Evolutionary conservation across 495 filamentous ascomycete genomes (phyloP).

Genomic region (Bathelium albidoporum): DNA sequence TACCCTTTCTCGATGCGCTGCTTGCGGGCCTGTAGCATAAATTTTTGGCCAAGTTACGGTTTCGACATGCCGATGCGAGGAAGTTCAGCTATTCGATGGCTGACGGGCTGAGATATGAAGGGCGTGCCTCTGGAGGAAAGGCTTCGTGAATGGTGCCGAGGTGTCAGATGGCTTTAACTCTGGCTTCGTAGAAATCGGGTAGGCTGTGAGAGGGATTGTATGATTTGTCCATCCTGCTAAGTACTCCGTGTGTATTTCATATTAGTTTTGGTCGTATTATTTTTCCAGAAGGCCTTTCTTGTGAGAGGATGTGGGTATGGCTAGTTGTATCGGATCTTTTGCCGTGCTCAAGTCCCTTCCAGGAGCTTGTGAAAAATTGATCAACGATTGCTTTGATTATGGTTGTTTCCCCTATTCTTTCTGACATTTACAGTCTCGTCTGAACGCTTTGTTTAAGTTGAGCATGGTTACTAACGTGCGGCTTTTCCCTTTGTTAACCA

Average conservation of each 20-base stretch:
- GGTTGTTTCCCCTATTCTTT: too few relatives aligned
- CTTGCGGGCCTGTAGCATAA: background rate
- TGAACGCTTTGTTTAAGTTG: too few relatives aligned
- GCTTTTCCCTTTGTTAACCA: too few relatives aligned
- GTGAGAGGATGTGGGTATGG: too few relatives aligned
- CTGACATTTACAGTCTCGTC: too few relatives aligned
- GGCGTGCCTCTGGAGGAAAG: background rate
- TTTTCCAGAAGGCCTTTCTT: too few relatives aligned
- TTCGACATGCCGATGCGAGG: background rate
- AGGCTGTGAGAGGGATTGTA: background rate
- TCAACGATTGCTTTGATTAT: too few relatives aligned
- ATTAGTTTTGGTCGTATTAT: background rate
- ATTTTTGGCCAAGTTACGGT: background rate
- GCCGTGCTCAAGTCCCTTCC: too few relatives aligned
- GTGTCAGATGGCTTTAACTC: background rate
- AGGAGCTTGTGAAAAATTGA: too few relatives aligned
- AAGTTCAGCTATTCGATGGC: background rate
- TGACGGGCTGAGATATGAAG: background rate
- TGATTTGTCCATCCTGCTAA: background rate
- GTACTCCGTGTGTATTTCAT: background rate
- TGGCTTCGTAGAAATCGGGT: background rate
- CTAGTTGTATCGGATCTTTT: too few relatives aligned
- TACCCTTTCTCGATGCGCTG: background rate
- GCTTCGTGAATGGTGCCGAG: background rate
- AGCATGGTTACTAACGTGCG: too few relatives aligned